Base-by-base conservation (phyloP, 2,329 filamentous ascomycete species). In the Hypoxylon sp. region DNA sequence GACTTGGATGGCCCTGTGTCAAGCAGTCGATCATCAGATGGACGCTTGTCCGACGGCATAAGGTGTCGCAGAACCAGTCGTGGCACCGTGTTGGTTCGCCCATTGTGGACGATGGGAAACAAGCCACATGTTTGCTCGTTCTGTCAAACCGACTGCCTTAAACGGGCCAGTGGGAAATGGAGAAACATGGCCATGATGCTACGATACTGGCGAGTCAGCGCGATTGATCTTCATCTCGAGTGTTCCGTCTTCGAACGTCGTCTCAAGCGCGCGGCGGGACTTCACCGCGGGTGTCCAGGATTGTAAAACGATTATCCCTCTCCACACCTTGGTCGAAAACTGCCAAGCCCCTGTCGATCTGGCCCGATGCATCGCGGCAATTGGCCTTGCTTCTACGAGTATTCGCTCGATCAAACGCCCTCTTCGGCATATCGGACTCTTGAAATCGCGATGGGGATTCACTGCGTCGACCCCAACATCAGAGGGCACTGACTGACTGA, bases 11-110 rank as follows among this genome's bases (percentile, higher is more conserved):
- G 46, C 61, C 58, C 46, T 53, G n/a, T 51, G 57, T 70, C 60
- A 64, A 70, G 57, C 48, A 54, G 56, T 68, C 59, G 58, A 70
- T 71, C 65, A 46, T 59, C 61, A 35, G 49, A 70, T 64, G 40
- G 63, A 61, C n/a, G 27, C 33, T 51, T 60, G 55, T 68, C 42
- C 20, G 35, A 65, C 33, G 61, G 56, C 64, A 46, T 31, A 61
- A 66, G 55, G 49, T 53, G 60, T 60, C 50, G 67, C 67, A 69
- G 56, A 20, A 59, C 58, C 42, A 44, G 65, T 57, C 56, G 63
- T 27, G 22, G 57, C n/a, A 13, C 46, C 17, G n/a, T 30, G 42
- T 31, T 22, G 58, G 31, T 56, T 51, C 49, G 48, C 33, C 35
- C 44, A 42, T 31, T 20, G 30, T 5, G 42, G 33, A 59, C 31